Evolutionary conservation across 495 filamentous ascomycete species (phyloP), one percentile per base, ranked within the genome.

Genomic region (Elasticomyces elasticus): DNA sequence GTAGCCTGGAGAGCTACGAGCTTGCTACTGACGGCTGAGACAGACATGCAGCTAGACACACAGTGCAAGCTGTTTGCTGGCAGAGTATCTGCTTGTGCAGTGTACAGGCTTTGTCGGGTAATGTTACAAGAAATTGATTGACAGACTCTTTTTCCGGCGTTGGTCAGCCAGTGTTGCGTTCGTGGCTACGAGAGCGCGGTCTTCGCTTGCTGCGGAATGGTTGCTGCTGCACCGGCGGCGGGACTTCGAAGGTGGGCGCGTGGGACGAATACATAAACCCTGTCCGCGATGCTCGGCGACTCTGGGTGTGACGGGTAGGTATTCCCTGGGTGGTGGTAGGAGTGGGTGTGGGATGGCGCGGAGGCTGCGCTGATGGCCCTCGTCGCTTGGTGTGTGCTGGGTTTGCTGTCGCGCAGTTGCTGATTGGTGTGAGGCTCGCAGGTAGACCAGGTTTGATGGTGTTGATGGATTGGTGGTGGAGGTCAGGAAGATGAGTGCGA

Each of bases 181-280:
- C 33, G 40, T 49, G 81, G 71, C 86, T 78, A 67, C 78, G 80
- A 76, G 85, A 86, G 84, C 86, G 84, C 79, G 81, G 85, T 84
- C 84, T 90, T 76, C 84, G 78, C 80, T 80, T 77, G 82, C 80
- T 84, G 80, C 86, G 87, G 86, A 94, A 89, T 77, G 82, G 72
- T 80, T 88, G 86, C 49, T 56, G 58, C 87, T 89, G 86, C 86
- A 85, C 84, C 77, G 85, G 79, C 76, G 87, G 85, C 79, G 86
- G 83, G 81, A 86, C 79, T 81, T 82, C 76, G 76, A 81, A 79
- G 76, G 76, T 71, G 78, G 81, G 79, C 77, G 74, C 79, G 78
- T 76, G 76, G 79, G 78, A 77, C 82, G 81, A 82, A 87, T 86
- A 87, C 84, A 87, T 87, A 84, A 77, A 87, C 82, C 72, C 66